A percentile compares a stretch with the other conserved stretches of the same genome.
Evolutionary conservation across 2,329 filamentous ascomycete genomes (phyloP).

Genomic region (Cladosporium sp.): DNA sequence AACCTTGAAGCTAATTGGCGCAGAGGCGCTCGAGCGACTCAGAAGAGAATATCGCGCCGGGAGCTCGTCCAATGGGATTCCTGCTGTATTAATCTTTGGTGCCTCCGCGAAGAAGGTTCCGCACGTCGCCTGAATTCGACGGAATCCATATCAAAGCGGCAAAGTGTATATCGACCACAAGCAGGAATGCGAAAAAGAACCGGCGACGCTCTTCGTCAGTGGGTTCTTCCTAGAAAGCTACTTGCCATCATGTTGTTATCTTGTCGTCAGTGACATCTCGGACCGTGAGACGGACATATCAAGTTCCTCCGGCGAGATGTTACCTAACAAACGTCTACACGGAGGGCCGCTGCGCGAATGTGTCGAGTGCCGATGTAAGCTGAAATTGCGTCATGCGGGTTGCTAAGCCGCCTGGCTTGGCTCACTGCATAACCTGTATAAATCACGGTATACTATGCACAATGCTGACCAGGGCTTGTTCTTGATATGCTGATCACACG

Average conservation of each 20-base stretch:
- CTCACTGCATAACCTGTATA: not conserved
- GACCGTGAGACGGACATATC: not conserved
- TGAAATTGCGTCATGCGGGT: not conserved
- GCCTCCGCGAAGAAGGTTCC: not conserved
- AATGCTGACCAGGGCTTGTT: too few species aligned
- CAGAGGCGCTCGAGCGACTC: not conserved
- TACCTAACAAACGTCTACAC: not conserved
- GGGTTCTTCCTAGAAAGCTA: not conserved
- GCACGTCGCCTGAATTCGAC: not conserved
- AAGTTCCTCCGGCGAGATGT: not conserved
- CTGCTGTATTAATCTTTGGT: not conserved
- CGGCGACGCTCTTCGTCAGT: not conserved
- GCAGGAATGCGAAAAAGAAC: not conserved
- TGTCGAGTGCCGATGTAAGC: not conserved
- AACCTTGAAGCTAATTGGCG: not conserved
- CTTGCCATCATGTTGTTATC: not conserved
- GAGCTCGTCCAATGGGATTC: not conserved
- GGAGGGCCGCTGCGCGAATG: not conserved
- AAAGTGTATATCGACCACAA: not conserved
- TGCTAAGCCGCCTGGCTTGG: slow-evolving; percentile 4
- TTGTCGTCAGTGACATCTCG: not conserved
- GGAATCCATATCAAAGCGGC: not conserved
- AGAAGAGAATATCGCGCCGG: not conserved
- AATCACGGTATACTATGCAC: not conserved
- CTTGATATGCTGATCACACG: not conserved